A percentile compares a stretch with the other conserved stretches of the same genome.
phyloP scores from a whole-genome alignment of 176 grass and related monocot species.

The Musa schizocarpa region DNA sequence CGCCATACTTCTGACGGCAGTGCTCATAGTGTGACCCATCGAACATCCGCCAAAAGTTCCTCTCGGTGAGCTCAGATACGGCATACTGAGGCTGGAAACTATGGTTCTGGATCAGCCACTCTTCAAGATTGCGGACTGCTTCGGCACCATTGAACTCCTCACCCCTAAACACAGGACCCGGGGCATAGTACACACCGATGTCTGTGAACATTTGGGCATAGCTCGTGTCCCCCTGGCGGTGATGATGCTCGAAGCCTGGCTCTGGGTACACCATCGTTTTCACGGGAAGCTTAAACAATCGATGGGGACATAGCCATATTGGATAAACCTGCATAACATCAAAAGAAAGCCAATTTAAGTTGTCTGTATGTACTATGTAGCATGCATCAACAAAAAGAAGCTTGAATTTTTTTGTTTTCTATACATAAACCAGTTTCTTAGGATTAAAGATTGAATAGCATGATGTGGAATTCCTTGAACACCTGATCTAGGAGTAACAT shows the following conservation, averaged over 20 bases:
- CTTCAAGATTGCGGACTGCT: slow-evolving; percentile 56
- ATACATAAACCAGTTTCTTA: background rate
- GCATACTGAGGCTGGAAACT: slow-evolving; percentile 97
- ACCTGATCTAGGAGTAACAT: background rate
- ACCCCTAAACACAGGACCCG: slow-evolving; percentile 46
- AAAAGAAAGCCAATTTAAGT: background rate
- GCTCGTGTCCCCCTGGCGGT: slow-evolving; percentile 78
- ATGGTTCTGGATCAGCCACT: slow-evolving; percentile 91
- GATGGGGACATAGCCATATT: slow-evolving; percentile 85
- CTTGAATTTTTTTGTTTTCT: background rate
- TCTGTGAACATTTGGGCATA: slow-evolving; percentile 92
- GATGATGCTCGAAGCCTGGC: slow-evolving; percentile 73
- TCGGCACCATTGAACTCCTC: slow-evolving; percentile 65
- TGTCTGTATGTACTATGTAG: too few relatives aligned
- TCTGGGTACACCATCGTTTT: slow-evolving; percentile 91
- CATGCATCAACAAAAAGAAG: background rate
- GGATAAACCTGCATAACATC: slow-evolving; percentile 57
- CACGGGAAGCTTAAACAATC: slow-evolving; percentile 81
- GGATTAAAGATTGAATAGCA: background rate
- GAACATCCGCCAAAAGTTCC: slow-evolving; percentile 98
- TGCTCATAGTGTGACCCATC: slow-evolving; percentile 82
- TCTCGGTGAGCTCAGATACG: slow-evolving; percentile 83
- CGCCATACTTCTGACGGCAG: slow-evolving; percentile 61
- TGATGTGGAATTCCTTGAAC: background rate
- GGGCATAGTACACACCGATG: slow-evolving; percentile 71